A percentile compares a stretch with the other conserved stretches of the same genome.
Evolutionary conservation across 768 basidiomycete species (phyloP).

Genomic region (Kwoniella botswanensis): DNA sequence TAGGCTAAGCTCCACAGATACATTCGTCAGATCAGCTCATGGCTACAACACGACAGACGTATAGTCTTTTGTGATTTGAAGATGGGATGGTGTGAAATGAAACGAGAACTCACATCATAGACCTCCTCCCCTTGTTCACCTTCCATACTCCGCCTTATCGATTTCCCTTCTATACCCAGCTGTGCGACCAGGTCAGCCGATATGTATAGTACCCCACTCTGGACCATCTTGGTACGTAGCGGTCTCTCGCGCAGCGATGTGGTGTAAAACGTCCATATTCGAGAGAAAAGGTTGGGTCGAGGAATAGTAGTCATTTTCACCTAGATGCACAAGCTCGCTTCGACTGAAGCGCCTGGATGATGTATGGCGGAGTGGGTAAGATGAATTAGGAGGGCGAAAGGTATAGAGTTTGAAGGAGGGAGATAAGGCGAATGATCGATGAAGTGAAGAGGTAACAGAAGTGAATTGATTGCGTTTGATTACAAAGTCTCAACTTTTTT

Average conservation of each 20-base stretch:
- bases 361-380: neutral
- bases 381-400: neutral
- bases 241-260: conserved; percentile 32
- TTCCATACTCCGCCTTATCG: conserved; percentile 13
- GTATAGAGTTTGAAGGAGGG: neutral
- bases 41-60: no score
- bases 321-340: neutral
- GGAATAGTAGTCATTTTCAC: conserved; percentile 13
- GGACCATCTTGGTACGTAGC: conserved; percentile 53
- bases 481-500: neutral
- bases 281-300: conserved; percentile 17
- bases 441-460: neutral
- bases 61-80: no score
- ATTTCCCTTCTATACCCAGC: conserved; percentile 51
- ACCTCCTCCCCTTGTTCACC: conserved; percentile 26
- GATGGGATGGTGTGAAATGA: no score
- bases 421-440: neutral
- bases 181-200: conserved; percentile 52
- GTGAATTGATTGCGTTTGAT: neutral
- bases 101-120: conserved; percentile 38
- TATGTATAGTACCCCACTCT: conserved; percentile 45
- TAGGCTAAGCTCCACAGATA: conserved; percentile 16
- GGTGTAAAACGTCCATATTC: conserved; percentile 40
- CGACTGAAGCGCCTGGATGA: neutral
- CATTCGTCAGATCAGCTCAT: neutral